These are phyloP conservation scores for Pseudogymnoascus sp. DNA, from an alignment of 2,329 filamentous ascomycete species.

Conservation along the genomic window DNA sequence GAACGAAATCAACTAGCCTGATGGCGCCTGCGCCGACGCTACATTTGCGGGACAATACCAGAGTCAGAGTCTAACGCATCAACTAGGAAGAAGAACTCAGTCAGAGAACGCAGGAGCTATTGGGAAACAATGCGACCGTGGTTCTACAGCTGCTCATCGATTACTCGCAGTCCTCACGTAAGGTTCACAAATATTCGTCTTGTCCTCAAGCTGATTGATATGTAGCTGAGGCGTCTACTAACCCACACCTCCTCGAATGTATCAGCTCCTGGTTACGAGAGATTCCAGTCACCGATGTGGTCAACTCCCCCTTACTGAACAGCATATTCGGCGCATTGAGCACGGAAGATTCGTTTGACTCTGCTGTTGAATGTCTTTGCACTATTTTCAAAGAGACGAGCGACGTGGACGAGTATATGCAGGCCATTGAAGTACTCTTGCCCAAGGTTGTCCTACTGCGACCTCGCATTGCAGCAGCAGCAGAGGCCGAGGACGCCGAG, in stretches of 20 bases:
- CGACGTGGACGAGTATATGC: slow-evolving; percentile 84
- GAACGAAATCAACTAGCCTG: slow-evolving; percentile 48
- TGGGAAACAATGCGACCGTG: slow-evolving; percentile 82
- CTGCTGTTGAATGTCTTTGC: slow-evolving; percentile 86
- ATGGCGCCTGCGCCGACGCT: slow-evolving; percentile 27
- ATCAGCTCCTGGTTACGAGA: slow-evolving; percentile 96
- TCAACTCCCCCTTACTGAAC: slow-evolving; percentile 76
- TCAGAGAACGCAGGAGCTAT: slow-evolving; percentile 75
- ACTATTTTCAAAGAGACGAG: slow-evolving; percentile 85
- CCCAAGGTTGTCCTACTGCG: slow-evolving; percentile 69
- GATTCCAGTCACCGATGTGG: slow-evolving; percentile 73
- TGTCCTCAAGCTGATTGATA: slow-evolving; percentile 18
- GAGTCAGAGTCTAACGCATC: slow-evolving; percentile 40
- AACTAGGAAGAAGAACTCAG: slow-evolving; percentile 88
- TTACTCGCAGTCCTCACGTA: slow-evolving; percentile 88
- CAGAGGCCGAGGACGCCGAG: slow-evolving; percentile 75
- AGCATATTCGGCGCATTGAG: slow-evolving; percentile 71
- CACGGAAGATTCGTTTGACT: slow-evolving; percentile 69
- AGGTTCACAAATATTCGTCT: slow-evolving; percentile 25
- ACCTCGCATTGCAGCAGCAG: slow-evolving; percentile 66
- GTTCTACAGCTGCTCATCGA: slow-evolving; percentile 81
- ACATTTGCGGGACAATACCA: slow-evolving; percentile 27
- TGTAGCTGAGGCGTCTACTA: slow-evolving; percentile 66
- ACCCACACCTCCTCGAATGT: slow-evolving; percentile 87
- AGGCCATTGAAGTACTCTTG: slow-evolving; percentile 73